A percentile compares a stretch with the other conserved stretches of the same genome.
Evolutionary conservation across 2,329 filamentous ascomycete species (phyloP).

Genomic region (Cladosporium sphaerospermum): DNA sequence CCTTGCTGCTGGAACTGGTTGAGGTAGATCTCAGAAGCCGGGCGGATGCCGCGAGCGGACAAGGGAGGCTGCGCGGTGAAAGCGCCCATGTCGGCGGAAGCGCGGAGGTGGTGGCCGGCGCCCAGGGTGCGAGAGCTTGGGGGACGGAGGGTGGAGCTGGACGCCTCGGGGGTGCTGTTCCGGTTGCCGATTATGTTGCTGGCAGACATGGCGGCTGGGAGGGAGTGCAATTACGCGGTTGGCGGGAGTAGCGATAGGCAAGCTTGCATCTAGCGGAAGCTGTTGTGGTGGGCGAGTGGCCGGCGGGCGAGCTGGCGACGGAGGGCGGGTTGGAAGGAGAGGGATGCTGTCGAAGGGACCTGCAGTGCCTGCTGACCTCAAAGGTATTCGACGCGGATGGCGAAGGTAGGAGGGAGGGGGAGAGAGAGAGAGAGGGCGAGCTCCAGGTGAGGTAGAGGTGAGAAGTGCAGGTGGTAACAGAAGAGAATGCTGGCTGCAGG

Average conservation of each 20-base stretch:
- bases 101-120: conserved; percentile 78
- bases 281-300: conserved; percentile 2
- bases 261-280: conserved; percentile 1
- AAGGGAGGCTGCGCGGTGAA: conserved; percentile 60
- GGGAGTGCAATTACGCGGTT: neutral
- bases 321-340: conserved; percentile 1
- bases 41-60: conserved; percentile 74
- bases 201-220: conserved; percentile 36
- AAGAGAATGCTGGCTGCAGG: neutral
- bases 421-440: neutral
- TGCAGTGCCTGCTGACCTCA: conserved; percentile 82
- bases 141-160: conserved; percentile 71
- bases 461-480: neutral
- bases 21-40: conserved; percentile 88
- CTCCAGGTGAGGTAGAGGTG: neutral
- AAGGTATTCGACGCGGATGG: conserved; percentile 50
- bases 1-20: conserved; percentile 66
- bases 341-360: conserved; percentile 48
- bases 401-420: neutral
- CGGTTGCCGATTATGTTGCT: conserved; percentile 60
- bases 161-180: conserved; percentile 93
- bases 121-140: conserved; percentile 52
- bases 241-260: conserved; percentile 1
- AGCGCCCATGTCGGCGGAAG: conserved; percentile 91
- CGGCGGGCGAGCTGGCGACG: conserved; percentile 10